Evolutionary conservation across 2,329 filamentous ascomycete genomes (phyloP).

Genomic region (Cladorrhinum sp.): DNA sequence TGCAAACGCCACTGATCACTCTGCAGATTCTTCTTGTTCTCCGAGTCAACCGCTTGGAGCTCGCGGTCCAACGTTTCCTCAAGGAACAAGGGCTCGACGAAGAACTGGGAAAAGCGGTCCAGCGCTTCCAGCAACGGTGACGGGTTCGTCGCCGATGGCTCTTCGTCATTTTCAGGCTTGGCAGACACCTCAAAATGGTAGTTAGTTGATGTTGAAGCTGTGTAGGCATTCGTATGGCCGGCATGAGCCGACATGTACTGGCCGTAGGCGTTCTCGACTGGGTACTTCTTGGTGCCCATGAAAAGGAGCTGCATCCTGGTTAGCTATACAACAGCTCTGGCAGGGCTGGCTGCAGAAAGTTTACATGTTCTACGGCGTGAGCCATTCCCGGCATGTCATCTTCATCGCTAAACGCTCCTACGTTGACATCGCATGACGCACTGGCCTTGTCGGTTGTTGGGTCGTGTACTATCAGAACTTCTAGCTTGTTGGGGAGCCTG

Average conservation of each 20-base stretch:
- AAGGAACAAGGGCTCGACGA: slow-evolving; percentile 82
- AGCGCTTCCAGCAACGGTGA: slow-evolving; percentile 73
- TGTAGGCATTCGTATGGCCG: slow-evolving; percentile 93
- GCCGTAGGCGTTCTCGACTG: slow-evolving; percentile 91
- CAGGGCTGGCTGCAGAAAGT: slow-evolving; percentile 18
- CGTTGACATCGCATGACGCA: slow-evolving; percentile 91
- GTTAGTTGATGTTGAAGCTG: slow-evolving; percentile 88
- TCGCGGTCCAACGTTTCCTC: slow-evolving; percentile 83
- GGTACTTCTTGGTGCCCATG: slow-evolving; percentile 99
- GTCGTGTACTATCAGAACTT: slow-evolving; percentile 90
- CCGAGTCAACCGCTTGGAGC: slow-evolving; percentile 84
- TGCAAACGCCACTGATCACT: slow-evolving; percentile 84
- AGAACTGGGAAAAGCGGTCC: slow-evolving; percentile 92
- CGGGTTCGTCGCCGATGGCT: slow-evolving; percentile 53
- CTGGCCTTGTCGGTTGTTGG: slow-evolving; percentile 95
- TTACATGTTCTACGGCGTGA: slow-evolving; percentile 87
- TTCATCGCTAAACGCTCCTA: slow-evolving; percentile 91
- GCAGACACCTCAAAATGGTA: slow-evolving; percentile 96
- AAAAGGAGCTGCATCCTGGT: slow-evolving; percentile 64
- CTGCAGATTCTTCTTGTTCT: slow-evolving; percentile 97
- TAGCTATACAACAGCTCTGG: neutral
- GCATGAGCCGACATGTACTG: slow-evolving; percentile 88
- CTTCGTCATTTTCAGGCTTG: slow-evolving; percentile 62
- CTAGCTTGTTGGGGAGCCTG: slow-evolving; percentile 78
- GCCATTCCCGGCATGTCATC: slow-evolving; percentile 91